phyloP scores from a whole-genome alignment of 768 basidiomycete species.

The Calocera viscosa region DNA sequence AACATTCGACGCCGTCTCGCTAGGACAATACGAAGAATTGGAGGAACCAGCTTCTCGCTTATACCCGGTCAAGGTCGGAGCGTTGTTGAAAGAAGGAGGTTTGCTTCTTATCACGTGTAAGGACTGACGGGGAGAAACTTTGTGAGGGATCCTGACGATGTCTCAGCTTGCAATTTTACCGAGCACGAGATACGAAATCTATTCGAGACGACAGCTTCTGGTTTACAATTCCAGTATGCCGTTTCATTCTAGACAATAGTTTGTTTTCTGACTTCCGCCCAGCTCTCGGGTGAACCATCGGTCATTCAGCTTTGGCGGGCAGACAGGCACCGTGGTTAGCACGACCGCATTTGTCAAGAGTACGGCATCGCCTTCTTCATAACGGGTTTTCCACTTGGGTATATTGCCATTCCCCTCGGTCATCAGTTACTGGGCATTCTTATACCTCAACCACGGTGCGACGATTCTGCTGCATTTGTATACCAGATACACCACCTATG shows the following conservation, averaged over 20 bases:
- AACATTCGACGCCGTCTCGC: slow-evolving; percentile 76
- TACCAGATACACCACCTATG: not conserved
- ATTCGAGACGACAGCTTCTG: slow-evolving; percentile 39
- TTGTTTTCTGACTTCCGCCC: not conserved
- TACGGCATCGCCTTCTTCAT: slow-evolving; percentile 11
- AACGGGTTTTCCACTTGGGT: not conserved
- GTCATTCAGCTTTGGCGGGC: slow-evolving; percentile 67
- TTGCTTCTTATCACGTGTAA: slow-evolving; percentile 69
- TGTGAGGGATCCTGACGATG: not conserved
- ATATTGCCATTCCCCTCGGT: not conserved
- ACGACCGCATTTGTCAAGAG: slow-evolving; percentile 56
- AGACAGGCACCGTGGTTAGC: slow-evolving; percentile 53
- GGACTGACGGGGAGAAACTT: slow-evolving; percentile 21
- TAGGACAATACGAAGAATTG: slow-evolving; percentile 45
- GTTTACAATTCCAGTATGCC: slow-evolving; percentile 53
- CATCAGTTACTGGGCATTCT: not conserved
- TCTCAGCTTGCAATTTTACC: slow-evolving; percentile 70
- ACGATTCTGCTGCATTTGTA: not conserved
- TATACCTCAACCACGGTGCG: too few species aligned
- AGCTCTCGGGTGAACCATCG: slow-evolving; percentile 65
- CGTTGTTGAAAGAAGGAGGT: slow-evolving; percentile 52
- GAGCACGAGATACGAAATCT: slow-evolving; percentile 52
- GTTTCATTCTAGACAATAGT: slow-evolving; percentile 10
- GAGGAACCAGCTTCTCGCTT: slow-evolving; percentile 42
- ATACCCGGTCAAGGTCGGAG: slow-evolving; percentile 48